Percentiles rank a stretch among this genome's conserved stretches.
phyloP scores from a whole-genome alignment of 768 basidiomycete genomes.

The Tricholomella constricta region DNA sequence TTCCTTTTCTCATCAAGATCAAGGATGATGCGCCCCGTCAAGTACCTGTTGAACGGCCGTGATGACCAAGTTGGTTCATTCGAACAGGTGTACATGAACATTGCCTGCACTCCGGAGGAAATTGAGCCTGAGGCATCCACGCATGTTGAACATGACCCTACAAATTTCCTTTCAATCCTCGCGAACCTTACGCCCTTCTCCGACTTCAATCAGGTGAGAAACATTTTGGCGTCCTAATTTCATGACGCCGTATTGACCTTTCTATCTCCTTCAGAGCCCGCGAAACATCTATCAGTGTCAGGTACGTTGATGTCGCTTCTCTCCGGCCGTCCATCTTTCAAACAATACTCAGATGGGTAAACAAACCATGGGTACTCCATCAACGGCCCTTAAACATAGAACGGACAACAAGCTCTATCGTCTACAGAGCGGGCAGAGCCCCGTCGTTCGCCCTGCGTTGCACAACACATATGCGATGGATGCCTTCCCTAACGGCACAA shows the following conservation, averaged over 20 bases:
- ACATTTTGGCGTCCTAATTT: conserved; percentile 21
- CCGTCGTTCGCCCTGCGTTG: conserved; percentile 87
- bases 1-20: conserved; percentile 86
- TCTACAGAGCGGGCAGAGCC: conserved; percentile 92
- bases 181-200: conserved; percentile 99
- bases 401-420: conserved; percentile 99
- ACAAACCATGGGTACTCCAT: conserved; percentile 99
- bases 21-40: conserved; percentile 98
- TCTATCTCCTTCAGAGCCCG: conserved; percentile 62
- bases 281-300: conserved; percentile 95
- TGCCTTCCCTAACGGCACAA: conserved; percentile 96
- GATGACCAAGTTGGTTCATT: conserved; percentile 94
- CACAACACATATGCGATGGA: conserved; percentile 98
- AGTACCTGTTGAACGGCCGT: conserved; percentile 81
- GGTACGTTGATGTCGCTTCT: conserved; percentile 38
- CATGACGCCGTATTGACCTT: conserved; percentile 5
- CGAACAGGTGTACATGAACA: conserved; percentile 99
- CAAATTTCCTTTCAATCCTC: conserved; percentile 94
- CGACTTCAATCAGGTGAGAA: conserved; percentile 93
- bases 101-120: conserved; percentile 88
- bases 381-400: conserved; percentile 86
- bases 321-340: not conserved
- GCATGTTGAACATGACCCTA: conserved; percentile 93
- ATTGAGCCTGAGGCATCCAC: conserved; percentile 76
- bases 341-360: conserved; percentile 84